Base-by-base conservation (phyloP, 371 early-diverging fungal genomes). In the Lichtheimia ornata region DNA sequence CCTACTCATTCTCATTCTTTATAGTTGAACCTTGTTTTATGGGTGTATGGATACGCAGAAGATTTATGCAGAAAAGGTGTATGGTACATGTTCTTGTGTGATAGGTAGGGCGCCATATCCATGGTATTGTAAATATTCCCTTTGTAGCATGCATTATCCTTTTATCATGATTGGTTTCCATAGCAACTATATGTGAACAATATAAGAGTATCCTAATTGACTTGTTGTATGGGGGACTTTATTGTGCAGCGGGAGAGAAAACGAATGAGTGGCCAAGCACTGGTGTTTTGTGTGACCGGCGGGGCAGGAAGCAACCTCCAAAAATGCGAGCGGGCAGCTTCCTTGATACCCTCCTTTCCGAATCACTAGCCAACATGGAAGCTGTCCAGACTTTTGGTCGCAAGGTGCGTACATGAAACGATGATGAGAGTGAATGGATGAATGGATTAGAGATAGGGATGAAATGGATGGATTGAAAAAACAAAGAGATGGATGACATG, bases 341-440 rank as follows among this genome's bases (percentile, higher is more conserved):
- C 45, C 13, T 25, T 9, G 57, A 11, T 7, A 13, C 54, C 44
- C 44, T 49, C 45, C 44, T 43, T 61, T 61, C 44, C 20, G 24
- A 18, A 17, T 17, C 12, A 25, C 58, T 65, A 67, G 63, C 67
- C 69, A 64, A 61, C 67, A 81, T 81, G 81, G 81, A 81, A 74
- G 78, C 81, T 65, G 81, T 81, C 52, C 81, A 81, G 67, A 81
- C 81, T 69, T 81, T 75, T 72, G 81, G 81, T 73, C 78, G 81
- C 71, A 81, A 81, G 81, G 81, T 81, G 56, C 59, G 71, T 75
- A 61, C 53, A 35, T 35, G 54, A 25, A 50, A 6, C 22, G 56
- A 41, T 2, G 40, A 65, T 49, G 24, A 47, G 58, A 42, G 43
- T 51, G 40, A 51, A 65, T 54, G 35, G 43, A 63, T 51, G 44